Evolutionary conservation across 1,284 basidiomycete species (phyloP).

Genomic region (Tranzscheliella williamsii): DNA sequence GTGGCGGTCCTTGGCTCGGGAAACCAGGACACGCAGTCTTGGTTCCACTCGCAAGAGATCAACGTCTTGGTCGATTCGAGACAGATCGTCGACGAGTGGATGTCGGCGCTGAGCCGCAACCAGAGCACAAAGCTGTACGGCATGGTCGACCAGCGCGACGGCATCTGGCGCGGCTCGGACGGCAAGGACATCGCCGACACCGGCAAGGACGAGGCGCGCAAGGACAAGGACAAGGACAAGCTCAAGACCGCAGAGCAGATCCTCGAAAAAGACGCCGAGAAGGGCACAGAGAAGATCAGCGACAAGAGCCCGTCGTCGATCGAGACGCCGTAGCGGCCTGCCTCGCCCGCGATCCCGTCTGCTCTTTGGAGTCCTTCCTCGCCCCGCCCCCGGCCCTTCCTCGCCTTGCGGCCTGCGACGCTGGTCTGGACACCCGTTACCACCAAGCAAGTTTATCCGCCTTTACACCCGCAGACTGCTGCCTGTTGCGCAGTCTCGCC

Average conservation of each 20-base stretch:
- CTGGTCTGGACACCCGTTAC: too few species aligned
- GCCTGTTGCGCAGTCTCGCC: too few species aligned
- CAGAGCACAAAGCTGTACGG: slow-evolving; percentile 74
- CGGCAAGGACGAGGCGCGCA: slow-evolving; percentile 27
- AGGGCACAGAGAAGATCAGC: too few species aligned
- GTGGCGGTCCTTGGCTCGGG: slow-evolving; percentile 74
- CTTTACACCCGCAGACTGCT: too few species aligned
- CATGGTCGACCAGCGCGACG: slow-evolving; percentile 68
- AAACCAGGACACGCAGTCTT: slow-evolving; percentile 70
- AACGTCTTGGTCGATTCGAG: slow-evolving; percentile 75
- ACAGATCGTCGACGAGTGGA: slow-evolving; percentile 70
- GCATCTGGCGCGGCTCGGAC: slow-evolving; percentile 70
- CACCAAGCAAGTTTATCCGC: too few species aligned
- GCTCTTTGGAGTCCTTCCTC: too few species aligned
- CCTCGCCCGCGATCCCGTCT: too few species aligned
- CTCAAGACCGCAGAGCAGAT: background rate
- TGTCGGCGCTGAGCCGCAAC: slow-evolving; percentile 69
- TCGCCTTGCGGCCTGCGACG: too few species aligned
- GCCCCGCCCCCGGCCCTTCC: too few species aligned
- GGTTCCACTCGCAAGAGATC: slow-evolving; percentile 78
- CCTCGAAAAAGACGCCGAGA: too few species aligned
- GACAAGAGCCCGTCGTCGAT: too few species aligned
- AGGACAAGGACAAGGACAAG: background rate
- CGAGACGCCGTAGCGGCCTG: too few species aligned
- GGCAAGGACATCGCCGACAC: slow-evolving; percentile 48